A percentile compares a stretch with the other conserved stretches of the same genome.
Conservation (phyloP, 257 asterid species). For the Nicotiana obtusifolia region DNA sequence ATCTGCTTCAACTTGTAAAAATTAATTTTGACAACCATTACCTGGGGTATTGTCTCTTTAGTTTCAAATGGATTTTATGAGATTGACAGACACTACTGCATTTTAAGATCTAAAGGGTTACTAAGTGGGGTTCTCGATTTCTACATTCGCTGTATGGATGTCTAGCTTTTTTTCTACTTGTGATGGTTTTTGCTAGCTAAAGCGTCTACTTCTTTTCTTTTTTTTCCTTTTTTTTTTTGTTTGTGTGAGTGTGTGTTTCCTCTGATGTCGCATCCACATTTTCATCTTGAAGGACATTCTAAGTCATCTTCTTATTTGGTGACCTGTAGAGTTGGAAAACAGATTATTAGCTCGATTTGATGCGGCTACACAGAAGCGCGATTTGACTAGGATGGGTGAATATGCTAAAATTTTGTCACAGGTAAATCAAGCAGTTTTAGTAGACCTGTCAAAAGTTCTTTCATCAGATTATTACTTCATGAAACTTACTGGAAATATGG, state of each 20-base stretch:
- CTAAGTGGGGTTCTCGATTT: neutral
- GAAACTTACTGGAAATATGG: neutral
- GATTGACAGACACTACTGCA: neutral
- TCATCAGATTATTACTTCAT: neutral
- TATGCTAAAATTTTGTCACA: constrained; percentile 95
- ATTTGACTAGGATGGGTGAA: constrained; percentile 91
- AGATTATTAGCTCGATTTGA: constrained; percentile 87
- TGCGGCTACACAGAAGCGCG: constrained; percentile 85
- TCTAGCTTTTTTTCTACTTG: neutral
- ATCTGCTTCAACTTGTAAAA: neutral
- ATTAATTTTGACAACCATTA: neutral
- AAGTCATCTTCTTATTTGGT: constrained; percentile 16
- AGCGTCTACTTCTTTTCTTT: neutral
- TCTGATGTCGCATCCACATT: neutral
- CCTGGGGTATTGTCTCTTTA: neutral
- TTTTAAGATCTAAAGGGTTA: neutral
- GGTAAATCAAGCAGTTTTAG: constrained; percentile 32
- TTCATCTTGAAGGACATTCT: constrained; percentile 8
- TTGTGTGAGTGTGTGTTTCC: neutral
- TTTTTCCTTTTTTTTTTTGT: neutral
- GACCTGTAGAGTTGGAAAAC: constrained; percentile 81
- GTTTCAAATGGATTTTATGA: neutral
- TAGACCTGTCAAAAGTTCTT: neutral
- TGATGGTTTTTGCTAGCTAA: neutral
- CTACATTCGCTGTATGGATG: neutral